A percentile compares a stretch with the other conserved stretches of the same genome.
Evolutionary conservation across 441 rosid genomes (phyloP).

Genomic region (Populus hybrid): DNA sequence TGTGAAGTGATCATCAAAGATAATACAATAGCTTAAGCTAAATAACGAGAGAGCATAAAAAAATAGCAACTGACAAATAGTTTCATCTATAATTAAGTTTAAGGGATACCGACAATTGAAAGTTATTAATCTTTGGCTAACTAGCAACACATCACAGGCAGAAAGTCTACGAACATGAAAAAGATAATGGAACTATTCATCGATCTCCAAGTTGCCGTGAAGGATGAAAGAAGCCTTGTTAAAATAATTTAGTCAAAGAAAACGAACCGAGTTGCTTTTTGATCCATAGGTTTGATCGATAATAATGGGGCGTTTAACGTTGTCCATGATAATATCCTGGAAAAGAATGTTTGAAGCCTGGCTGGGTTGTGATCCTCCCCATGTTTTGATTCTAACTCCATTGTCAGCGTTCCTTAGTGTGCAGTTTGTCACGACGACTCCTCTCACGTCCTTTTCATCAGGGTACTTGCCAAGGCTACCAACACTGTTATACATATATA

Average conservation of each 20-base stretch:
- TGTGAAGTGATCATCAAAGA: too few relatives aligned
- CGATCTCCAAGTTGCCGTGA: too few relatives aligned
- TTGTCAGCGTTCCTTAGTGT: slow-evolving; percentile 42
- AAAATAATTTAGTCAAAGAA: background rate
- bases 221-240: too few relatives aligned
- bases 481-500: slow-evolving; percentile 27
- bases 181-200: too few relatives aligned
- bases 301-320: slow-evolving; percentile 54
- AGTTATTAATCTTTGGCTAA: too few relatives aligned
- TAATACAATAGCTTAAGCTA: too few relatives aligned
- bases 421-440: slow-evolving; percentile 41
- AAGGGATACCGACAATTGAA: too few relatives aligned
- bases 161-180: too few relatives aligned
- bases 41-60: too few relatives aligned
- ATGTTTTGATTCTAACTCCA: slow-evolving; percentile 74
- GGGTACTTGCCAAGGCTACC: slow-evolving; percentile 67
- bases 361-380: slow-evolving; percentile 41
- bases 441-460: slow-evolving; percentile 46
- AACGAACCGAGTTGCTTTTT: slow-evolving; percentile 19
- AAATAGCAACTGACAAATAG: too few relatives aligned
- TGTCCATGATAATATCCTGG: slow-evolving; percentile 41
- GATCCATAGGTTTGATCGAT: slow-evolving; percentile 62
- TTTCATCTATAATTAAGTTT: too few relatives aligned
- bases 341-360: slow-evolving; percentile 35
- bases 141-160: too few relatives aligned